Evolutionary conservation across 2,329 filamentous ascomycete genomes (phyloP).

Genomic region (Fusarium nematophilum): DNA sequence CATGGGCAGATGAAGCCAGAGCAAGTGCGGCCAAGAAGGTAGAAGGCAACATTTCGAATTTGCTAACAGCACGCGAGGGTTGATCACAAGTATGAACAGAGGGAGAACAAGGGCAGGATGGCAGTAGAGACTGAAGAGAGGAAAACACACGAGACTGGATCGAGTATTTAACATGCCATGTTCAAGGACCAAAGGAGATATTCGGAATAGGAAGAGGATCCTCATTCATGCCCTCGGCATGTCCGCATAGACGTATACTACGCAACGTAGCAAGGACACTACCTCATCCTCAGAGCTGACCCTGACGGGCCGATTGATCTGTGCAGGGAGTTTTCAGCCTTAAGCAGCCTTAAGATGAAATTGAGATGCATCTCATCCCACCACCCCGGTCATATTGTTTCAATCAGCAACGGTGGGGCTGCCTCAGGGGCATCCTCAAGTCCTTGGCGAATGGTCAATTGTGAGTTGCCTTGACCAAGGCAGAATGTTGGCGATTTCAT

Average conservation of each 20-base stretch:
- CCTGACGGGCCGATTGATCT: slow-evolving; percentile 2
- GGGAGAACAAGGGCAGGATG: neutral
- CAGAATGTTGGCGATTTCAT: no score
- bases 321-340: slow-evolving; percentile 1
- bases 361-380: slow-evolving; percentile 3
- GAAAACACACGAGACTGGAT: neutral
- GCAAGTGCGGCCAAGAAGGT: slow-evolving; percentile 20
- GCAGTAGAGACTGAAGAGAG: neutral
- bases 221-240: slow-evolving; percentile 5
- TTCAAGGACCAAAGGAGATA: neutral
- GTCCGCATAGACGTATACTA: neutral
- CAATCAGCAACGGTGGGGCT: slow-evolving; percentile 3
- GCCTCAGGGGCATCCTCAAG: neutral
- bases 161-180: neutral
- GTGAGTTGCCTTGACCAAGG: no score
- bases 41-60: slow-evolving; percentile 21
- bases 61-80: neutral
- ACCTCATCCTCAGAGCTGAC: neutral
- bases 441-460: neutral
- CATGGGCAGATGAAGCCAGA: slow-evolving; percentile 27
- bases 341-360: neutral
- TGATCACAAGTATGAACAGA: neutral
- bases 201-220: neutral
- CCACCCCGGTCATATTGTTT: neutral
- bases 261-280: neutral